Percentiles rank a stretch among this genome's conserved stretches.
Conservation (phyloP, 805 yeast genomes). For the Scheffersomyces ergatensis region DNA sequence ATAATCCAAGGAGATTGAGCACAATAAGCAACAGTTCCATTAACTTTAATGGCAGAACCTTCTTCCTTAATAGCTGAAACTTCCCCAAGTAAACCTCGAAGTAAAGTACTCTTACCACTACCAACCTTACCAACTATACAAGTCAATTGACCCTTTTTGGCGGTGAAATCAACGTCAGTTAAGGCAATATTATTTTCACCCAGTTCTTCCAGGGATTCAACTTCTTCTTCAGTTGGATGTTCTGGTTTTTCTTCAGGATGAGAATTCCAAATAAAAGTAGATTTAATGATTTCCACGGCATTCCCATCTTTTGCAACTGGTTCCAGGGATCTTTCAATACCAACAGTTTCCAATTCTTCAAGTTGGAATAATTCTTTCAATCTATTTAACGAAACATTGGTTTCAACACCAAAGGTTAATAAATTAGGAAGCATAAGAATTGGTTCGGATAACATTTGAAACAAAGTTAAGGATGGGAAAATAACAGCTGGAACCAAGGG, state of each 20-base stretch:
- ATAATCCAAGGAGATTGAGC: slow-evolving; percentile 42
- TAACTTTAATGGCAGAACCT: slow-evolving; percentile 16
- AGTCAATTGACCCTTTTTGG: slow-evolving; percentile 33
- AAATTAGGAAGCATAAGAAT: slow-evolving; percentile 30
- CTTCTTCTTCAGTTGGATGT: slow-evolving; percentile 13
- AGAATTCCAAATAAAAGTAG: slow-evolving; percentile 29
- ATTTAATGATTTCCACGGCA: slow-evolving; percentile 24
- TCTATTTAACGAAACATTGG: slow-evolving; percentile 31
- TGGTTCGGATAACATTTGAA: slow-evolving; percentile 34
- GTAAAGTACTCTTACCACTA: slow-evolving; percentile 36
- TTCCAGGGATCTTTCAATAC: slow-evolving; percentile 3
- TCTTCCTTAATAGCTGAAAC: slow-evolving; percentile 14
- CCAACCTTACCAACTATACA: slow-evolving; percentile 45
- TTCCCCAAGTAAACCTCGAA: slow-evolving; percentile 35
- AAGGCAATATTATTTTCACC: slow-evolving; percentile 25
- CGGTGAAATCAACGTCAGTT: slow-evolving; percentile 26
- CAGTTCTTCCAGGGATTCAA: slow-evolving; percentile 13
- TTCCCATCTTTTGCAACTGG: slow-evolving; percentile 24
- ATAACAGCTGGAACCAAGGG: slow-evolving; percentile 34
- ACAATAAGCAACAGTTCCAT: slow-evolving; percentile 38
- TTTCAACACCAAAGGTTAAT: slow-evolving; percentile 25
- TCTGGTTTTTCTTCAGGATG: slow-evolving; percentile 39
- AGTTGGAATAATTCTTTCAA: slow-evolving; percentile 27
- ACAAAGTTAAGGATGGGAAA: slow-evolving; percentile 40
- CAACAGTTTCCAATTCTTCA: slow-evolving; percentile 30